A percentile compares a stretch with the other conserved stretches of the same genome.
These are phyloP conservation scores for Solanum hybrid DNA, from an alignment of 305 asterid species.

Conservation along the genomic window DNA sequence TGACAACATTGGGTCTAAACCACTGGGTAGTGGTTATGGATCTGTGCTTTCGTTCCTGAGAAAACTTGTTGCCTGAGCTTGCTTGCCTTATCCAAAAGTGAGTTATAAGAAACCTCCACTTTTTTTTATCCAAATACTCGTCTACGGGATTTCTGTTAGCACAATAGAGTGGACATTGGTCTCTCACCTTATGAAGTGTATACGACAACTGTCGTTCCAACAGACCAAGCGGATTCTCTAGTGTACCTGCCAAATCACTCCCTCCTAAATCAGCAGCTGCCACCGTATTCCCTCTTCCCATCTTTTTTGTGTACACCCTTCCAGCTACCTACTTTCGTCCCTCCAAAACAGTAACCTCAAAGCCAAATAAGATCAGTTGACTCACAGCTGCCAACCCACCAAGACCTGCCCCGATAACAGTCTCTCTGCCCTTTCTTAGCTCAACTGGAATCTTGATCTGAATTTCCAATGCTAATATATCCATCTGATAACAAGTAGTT, in stretches of 20 bases:
- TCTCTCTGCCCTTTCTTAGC: background rate
- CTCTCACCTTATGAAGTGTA: background rate
- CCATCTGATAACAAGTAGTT: background rate
- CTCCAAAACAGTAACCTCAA: background rate
- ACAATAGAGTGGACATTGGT: background rate
- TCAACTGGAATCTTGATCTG: background rate
- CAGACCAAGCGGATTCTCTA: background rate
- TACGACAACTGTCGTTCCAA: background rate
- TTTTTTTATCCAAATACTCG: background rate
- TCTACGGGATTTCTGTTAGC: background rate
- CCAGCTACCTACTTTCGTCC: background rate
- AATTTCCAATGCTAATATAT: background rate
- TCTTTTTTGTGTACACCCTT: background rate
- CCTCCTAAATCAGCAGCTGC: background rate
- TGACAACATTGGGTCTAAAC: background rate
- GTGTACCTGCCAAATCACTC: background rate
- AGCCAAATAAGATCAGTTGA: background rate
- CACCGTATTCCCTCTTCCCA: background rate
- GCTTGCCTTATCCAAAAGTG: background rate
- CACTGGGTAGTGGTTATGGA: background rate
- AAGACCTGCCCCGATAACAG: background rate
- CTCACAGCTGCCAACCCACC: background rate
- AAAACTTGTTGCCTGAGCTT: background rate
- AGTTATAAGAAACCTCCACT: background rate
- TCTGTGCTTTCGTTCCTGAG: background rate